These are phyloP conservation scores for Apiospora malaysiana DNA, from an alignment of 2,329 filamentous ascomycete genomes.

Conservation along the genomic window DNA sequence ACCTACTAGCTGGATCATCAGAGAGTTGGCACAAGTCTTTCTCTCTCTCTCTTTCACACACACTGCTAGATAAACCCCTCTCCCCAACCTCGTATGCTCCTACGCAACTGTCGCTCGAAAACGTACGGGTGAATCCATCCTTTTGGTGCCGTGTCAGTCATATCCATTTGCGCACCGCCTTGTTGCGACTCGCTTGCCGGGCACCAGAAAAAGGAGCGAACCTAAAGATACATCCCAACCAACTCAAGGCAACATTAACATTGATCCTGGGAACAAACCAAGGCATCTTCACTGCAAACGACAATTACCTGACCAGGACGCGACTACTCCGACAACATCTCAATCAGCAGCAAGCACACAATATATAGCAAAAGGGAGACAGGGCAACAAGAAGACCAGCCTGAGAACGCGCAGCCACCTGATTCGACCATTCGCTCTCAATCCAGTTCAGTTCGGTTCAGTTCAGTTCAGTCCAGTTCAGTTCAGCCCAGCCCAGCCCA, in stretches of 20 bases:
- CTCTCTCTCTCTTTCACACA: background rate
- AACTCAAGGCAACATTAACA: background rate
- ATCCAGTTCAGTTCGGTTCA: background rate
- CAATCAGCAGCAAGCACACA: background rate
- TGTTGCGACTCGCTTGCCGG: slow-evolving; percentile 13
- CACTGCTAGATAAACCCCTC: slow-evolving; percentile 14
- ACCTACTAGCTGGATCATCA: background rate
- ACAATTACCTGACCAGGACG: background rate
- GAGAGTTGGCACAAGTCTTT: background rate
- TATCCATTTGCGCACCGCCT: slow-evolving; percentile 2
- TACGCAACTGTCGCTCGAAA: slow-evolving; percentile 16
- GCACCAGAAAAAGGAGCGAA: slow-evolving; percentile 9
- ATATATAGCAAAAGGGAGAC: background rate
- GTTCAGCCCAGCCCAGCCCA: background rate
- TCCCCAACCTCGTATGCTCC: slow-evolving; percentile 7
- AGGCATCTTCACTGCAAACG: background rate
- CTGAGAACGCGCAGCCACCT: background rate
- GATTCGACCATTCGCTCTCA: slow-evolving; percentile 8
- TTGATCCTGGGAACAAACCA: background rate
- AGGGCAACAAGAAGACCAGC: background rate
- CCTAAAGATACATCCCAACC: background rate
- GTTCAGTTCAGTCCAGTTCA: slow-evolving; percentile 9
- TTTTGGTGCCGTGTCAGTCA: slow-evolving; percentile 15
- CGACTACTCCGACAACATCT: background rate
- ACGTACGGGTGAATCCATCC: slow-evolving; percentile 16